phyloP scores from a whole-genome alignment of 208 protist genomes.

The Acanthamoeba sp. region DNA sequence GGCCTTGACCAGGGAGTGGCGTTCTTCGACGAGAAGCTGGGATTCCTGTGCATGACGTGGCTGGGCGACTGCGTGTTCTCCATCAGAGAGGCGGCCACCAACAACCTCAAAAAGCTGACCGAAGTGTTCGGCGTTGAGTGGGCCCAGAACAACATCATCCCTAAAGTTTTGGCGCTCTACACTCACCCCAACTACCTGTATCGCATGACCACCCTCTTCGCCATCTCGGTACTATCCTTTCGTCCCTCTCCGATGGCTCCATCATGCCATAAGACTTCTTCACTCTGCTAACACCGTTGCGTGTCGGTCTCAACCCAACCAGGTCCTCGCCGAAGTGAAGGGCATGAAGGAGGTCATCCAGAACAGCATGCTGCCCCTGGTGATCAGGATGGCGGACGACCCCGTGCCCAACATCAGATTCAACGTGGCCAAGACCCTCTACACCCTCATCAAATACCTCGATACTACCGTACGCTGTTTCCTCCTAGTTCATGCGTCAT shows the following conservation, averaged over 20 bases:
- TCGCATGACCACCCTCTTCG: constrained; percentile 92
- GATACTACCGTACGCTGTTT: constrained; percentile 19
- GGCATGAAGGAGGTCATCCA: constrained; percentile 81
- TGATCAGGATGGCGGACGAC: constrained; percentile 88
- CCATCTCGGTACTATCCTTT: constrained; percentile 84
- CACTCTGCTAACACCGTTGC: no score
- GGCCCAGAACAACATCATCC: constrained; percentile 90
- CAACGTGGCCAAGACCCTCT: constrained; percentile 91
- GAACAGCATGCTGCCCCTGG: constrained; percentile 86
- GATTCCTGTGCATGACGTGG: constrained; percentile 91
- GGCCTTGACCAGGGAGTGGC: constrained; percentile 85
- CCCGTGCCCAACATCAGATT: constrained; percentile 93
- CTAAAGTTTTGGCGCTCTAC: constrained; percentile 88
- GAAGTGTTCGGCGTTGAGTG: constrained; percentile 93
- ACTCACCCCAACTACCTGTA: constrained; percentile 92
- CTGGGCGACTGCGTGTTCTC: constrained; percentile 92
- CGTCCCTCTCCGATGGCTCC: no score
- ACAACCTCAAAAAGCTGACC: constrained; percentile 89
- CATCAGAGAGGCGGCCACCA: constrained; percentile 92
- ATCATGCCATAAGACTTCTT: no score
- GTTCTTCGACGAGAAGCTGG: constrained; percentile 94
- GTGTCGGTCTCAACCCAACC: neutral
- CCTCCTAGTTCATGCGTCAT: neutral
- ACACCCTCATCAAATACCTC: constrained; percentile 80
- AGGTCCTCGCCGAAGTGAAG: constrained; percentile 71